These are phyloP conservation scores for Alopecurus myosuroides DNA, from an alignment of 176 grass and related monocot genomes.

Conservation along the genomic window DNA sequence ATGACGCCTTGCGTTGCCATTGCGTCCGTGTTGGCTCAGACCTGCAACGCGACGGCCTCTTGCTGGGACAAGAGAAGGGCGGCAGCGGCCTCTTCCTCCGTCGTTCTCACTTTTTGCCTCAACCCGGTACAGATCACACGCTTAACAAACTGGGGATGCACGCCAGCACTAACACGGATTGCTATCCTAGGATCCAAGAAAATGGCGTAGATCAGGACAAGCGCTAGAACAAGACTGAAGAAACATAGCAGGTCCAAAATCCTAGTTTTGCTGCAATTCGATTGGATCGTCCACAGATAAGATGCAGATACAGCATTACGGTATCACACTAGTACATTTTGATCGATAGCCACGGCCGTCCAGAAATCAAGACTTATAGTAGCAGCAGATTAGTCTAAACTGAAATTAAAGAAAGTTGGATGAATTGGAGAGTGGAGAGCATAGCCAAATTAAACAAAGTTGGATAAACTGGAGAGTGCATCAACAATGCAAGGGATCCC, in stretches of 20 bases:
- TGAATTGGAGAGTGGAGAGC: background rate
- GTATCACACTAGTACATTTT: background rate
- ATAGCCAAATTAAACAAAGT: background rate
- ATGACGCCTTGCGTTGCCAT: no score
- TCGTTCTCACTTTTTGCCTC: no score
- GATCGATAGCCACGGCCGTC: background rate
- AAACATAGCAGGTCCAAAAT: background rate
- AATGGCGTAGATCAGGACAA: background rate
- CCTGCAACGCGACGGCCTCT: no score
- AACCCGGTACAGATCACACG: no score
- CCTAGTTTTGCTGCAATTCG: background rate
- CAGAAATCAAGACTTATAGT: background rate
- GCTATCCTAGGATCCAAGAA: background rate
- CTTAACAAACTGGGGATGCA: background rate
- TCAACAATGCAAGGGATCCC: background rate
- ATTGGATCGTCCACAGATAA: background rate
- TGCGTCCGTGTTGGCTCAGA: no score
- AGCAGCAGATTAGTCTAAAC: background rate
- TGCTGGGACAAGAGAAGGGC: no score
- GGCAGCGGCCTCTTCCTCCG: no score
- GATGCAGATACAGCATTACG: background rate
- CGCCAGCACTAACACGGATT: background rate
- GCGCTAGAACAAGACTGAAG: background rate
- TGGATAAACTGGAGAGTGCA: background rate
- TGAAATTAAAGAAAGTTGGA: background rate